Evolutionary conservation across 148 eudicot genomes (phyloP).

Genomic region (Amaranthus palmeri): DNA sequence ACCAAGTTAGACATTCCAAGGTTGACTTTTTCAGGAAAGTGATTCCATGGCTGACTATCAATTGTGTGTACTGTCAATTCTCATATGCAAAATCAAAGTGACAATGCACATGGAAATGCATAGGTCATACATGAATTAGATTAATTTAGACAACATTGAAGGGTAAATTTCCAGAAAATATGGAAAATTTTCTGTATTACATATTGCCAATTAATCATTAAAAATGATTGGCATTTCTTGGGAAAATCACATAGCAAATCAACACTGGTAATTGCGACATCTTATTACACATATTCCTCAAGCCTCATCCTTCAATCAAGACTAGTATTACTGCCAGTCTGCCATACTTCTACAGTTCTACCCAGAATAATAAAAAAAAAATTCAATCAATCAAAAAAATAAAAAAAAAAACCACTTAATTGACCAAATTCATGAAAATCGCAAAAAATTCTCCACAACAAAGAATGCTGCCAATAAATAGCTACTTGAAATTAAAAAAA

Average conservation of each 20-base stretch:
- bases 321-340: background rate
- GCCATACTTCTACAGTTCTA: background rate
- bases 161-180: background rate
- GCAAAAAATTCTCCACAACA: background rate
- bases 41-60: no score
- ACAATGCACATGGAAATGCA: background rate
- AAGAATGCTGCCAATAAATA: no score
- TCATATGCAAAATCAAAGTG: background rate
- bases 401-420: background rate
- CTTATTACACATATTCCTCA: background rate
- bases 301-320: conserved; percentile 13
- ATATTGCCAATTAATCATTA: background rate
- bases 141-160: background rate
- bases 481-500: background rate
- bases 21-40: background rate
- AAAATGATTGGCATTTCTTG: background rate
- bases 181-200: no score
- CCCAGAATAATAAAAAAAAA: background rate
- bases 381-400: background rate
- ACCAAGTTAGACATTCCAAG: background rate
- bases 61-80: no score
- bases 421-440: background rate
- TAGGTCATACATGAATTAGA: background rate
- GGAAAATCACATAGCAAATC: background rate
- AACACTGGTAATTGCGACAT: background rate